Base-by-base conservation (phyloP, 768 basidiomycete genomes). In the Pleurotus giganteus region DNA sequence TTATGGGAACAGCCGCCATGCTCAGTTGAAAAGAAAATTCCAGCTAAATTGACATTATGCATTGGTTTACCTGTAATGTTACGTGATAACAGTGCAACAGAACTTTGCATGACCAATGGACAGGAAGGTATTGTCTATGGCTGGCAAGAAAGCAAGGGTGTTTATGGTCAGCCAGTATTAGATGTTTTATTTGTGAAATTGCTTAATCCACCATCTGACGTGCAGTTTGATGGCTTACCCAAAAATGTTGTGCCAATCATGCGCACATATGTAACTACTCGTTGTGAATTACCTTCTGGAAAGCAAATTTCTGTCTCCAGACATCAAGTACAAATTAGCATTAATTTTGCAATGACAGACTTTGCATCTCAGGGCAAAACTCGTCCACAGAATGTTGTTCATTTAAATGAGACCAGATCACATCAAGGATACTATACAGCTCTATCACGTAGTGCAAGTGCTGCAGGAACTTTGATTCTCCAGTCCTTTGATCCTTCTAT, bases 341-440 rank as follows among this genome's bases (percentile, higher is more conserved):
- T 19, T 64, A 68, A 67, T 49, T 70, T 70, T 63, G 62, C 65
- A 4, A 70, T 71, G 62, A 71, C 71, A 4, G 69, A 70, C 53
- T 72, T 41, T 41, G 39, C 15, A 11, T 41, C 39, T 41, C 39
- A 41, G n/a, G 39, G 39, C 19, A n/a, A n/a, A 41, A n/a, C 39
- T 7, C 12, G 19, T 15, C 12, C 26, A n/a, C 23, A 41, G 2
- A 72, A 71, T 63, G 56, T 65, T 4, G 65, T 70, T 8, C 60
- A 71, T 46, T 36, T 69, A 7, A 55, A 52, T 19, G 54, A 61
- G 7, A 41, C 7, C n/a, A 7, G 12, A n/a, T 12, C 12, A 15
- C 61, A 61, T 58, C 56, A 57, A 42, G 39, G 52, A 17, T 56
- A 46, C n/a, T 41, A 73, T 52, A 71, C 69, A 0, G 60, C 64